phyloP scores from a whole-genome alignment of 352 stramenopile genomes.

The Globisporangium spinosum region DNA sequence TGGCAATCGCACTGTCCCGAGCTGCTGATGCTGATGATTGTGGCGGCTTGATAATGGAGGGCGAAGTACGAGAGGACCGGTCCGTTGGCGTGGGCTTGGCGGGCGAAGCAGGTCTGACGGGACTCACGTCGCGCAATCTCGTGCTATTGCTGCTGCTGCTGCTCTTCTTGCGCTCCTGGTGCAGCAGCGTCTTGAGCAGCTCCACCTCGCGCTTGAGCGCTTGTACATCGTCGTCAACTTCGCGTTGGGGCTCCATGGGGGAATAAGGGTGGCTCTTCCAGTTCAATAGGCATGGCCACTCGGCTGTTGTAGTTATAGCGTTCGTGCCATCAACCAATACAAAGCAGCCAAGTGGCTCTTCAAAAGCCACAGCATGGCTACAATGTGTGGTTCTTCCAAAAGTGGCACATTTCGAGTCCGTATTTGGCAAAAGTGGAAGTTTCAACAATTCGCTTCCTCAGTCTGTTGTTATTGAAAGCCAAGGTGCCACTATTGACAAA shows the following conservation, averaged over 20 bases:
- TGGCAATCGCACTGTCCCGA: background rate
- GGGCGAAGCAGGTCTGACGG: conserved; percentile 16
- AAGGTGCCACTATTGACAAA: background rate
- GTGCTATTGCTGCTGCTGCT: background rate
- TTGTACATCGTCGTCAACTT: conserved; percentile 36
- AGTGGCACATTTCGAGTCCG: background rate
- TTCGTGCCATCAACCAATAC: background rate
- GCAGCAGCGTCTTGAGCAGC: conserved; percentile 37
- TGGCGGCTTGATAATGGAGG: background rate
- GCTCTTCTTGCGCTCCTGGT: conserved; percentile 39
- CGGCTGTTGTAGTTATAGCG: too few relatives aligned
- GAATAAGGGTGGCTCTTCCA: too few relatives aligned
- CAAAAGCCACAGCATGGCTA: background rate
- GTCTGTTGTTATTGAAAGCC: background rate
- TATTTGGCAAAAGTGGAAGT: background rate
- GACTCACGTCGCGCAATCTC: conserved; percentile 4
- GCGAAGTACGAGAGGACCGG: background rate
- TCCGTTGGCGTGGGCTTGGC: background rate
- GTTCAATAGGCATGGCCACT: too few relatives aligned
- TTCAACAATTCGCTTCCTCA: background rate
- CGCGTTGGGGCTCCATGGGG: background rate
- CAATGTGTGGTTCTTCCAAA: background rate
- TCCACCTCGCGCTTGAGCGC: conserved; percentile 55
- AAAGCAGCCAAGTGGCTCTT: background rate
- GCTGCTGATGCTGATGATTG: background rate